Evolutionary conservation across 768 basidiomycete genomes (phyloP).

Genomic region (Filobasidium floriforme): DNA sequence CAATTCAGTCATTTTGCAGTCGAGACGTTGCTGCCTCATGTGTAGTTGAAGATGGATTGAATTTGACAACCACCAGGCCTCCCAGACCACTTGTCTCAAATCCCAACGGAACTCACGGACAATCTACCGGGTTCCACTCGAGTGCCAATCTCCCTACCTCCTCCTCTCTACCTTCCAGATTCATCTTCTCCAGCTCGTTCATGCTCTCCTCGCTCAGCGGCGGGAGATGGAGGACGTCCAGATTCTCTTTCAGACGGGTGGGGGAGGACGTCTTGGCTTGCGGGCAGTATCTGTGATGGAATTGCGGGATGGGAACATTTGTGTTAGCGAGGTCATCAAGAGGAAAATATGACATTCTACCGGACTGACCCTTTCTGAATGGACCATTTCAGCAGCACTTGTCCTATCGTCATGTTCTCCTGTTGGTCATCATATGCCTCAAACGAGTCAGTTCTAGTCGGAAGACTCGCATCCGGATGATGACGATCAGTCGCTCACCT

Average conservation of each 20-base stretch:
- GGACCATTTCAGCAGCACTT: constrained; percentile 23
- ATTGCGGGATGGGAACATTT: too few relatives aligned
- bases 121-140: constrained; percentile 27
- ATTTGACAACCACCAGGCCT: too few relatives aligned
- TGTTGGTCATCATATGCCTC: neutral
- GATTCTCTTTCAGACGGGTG: constrained; percentile 13
- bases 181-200: constrained; percentile 13
- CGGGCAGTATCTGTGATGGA: constrained; percentile 10
- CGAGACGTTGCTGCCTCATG: too few relatives aligned
- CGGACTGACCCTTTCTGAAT: constrained; percentile 17
- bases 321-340: neutral
- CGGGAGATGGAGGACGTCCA: constrained; percentile 6
- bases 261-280: constrained; percentile 18
- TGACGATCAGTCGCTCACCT: too few relatives aligned
- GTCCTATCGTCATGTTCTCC: constrained; percentile 15
- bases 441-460: too few relatives aligned
- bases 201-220: constrained; percentile 9
- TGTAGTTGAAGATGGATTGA: too few relatives aligned
- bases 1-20: too few relatives aligned
- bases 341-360: neutral
- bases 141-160: constrained; percentile 12
- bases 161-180: constrained; percentile 9
- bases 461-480: too few relatives aligned
- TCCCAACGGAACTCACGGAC: constrained; percentile 14
- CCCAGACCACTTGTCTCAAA: too few relatives aligned